Base-by-base conservation (phyloP, 345 rosid species). In the Cardiospermum halicacabum region DNA sequence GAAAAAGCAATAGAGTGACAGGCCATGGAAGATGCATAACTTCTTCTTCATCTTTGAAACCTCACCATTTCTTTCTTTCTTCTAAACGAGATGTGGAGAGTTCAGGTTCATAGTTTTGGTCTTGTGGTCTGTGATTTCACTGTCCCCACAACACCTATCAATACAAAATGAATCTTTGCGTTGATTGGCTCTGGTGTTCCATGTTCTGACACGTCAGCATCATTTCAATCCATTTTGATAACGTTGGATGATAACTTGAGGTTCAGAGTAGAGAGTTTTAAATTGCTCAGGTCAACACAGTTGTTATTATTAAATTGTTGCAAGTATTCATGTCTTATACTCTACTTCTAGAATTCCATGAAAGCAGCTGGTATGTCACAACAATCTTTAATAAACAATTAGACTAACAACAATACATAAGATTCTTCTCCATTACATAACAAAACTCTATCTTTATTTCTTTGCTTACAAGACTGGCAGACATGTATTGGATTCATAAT, bases 11-110 rank as follows among this genome's bases (percentile, higher is more conserved):
- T 74, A 60, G 61, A 80, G 79, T 69, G 76, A 72, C 79, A 72
- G 81, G 96, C 98, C 98, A 92, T 92, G 91, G 77, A 61, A 81
- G 66, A 70, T 61, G 74, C 87, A 78, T 72, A 79, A 77, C 82
- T 73, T 80, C 82, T 71, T 75, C 82, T 55, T 84, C 91, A 79
- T 85, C 66, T 60, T 75, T 69, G 78, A 70, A 60, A 72, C 30
- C 43, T 62, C 72, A 30, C 75, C 85, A 77, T 85, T 65, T 19
- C 57, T 22, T 13, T 24, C 28, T n/a, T 42, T 30, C 37, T 21
- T 60, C 60, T 43, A 36, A 34, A 62, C 21, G 58, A 68, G 62
- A 50, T 9, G 10, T 30, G 69, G 81, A 66, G 71, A 72, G 63
- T 28, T 40, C 77, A 58, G 53, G 76, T 62, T 70, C 76, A 71